phyloP scores from a whole-genome alignment of 2,329 filamentous ascomycete species.

The Erysiphe neolycopersici region DNA sequence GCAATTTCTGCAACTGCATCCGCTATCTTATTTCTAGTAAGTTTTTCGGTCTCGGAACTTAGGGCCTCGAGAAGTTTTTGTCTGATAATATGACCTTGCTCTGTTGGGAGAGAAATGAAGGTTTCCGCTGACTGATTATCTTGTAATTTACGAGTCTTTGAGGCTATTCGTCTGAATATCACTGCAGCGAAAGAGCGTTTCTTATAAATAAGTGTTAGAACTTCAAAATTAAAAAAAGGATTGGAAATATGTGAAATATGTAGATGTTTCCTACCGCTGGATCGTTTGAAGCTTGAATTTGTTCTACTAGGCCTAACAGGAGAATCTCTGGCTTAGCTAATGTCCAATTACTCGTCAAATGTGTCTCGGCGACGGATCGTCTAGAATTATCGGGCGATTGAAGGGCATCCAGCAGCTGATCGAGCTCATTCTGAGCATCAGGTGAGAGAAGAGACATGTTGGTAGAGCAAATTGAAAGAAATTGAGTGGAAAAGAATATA shows the following conservation, averaged over 20 bases:
- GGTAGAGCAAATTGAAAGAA: not conserved
- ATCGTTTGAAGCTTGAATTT: slow-evolving; percentile 47
- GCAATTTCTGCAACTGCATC: slow-evolving; percentile 94
- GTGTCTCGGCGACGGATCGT: slow-evolving; percentile 68
- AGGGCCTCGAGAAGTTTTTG: slow-evolving; percentile 60
- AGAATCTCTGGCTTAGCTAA: slow-evolving; percentile 56
- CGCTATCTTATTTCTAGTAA: slow-evolving; percentile 80
- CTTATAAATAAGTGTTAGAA: slow-evolving; percentile 18
- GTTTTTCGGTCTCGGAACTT: slow-evolving; percentile 40
- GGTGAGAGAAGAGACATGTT: slow-evolving; percentile 63
- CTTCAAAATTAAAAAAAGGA: not conserved
- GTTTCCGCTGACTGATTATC: slow-evolving; percentile 52
- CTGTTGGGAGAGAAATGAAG: slow-evolving; percentile 51
- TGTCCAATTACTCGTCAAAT: slow-evolving; percentile 79
- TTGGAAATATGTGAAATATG: not conserved
- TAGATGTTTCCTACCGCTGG: slow-evolving; percentile 9
- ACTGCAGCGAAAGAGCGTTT: slow-evolving; percentile 78
- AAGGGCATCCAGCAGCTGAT: slow-evolving; percentile 64
- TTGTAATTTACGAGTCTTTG: slow-evolving; percentile 56
- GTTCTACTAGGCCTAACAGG: slow-evolving; percentile 82
- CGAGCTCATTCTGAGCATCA: slow-evolving; percentile 62
- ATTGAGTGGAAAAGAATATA: not conserved
- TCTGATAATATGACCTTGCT: slow-evolving; percentile 54
- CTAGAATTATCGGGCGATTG: slow-evolving; percentile 72
- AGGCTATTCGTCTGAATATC: slow-evolving; percentile 79